Evolutionary conservation across 2,329 filamentous ascomycete species (phyloP), one percentile per base, ranked within the genome.

Genomic region (Trichophyton simii): DNA sequence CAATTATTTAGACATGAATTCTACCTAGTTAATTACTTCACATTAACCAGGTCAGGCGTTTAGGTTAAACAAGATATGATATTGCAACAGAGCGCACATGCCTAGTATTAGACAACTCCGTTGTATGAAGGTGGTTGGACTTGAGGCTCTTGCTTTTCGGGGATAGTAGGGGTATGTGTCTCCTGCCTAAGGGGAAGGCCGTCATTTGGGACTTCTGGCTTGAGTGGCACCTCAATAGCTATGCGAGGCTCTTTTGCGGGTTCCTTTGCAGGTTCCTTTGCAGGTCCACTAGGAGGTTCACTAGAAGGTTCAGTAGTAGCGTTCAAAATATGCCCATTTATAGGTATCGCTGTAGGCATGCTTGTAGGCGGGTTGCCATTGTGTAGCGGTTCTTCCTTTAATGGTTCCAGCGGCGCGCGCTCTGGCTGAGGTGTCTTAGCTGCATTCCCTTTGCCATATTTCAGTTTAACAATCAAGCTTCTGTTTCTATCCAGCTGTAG

Each of bases 381-480:
- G 25, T 54, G 13, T 5, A n/a, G 28, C 13, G 4, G 22, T 25
- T 54, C 50, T 34, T 54, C 22, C 28, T 31, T 28, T 8, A 18
- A n/a, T 25, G 28, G 9, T 13, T 15, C 13, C 5, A 5, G 22
- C 22, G 2, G 22, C 1, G 9, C 25, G 13, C 5, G 28, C 8
- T 15, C 50, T 15, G 50, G 5, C 13, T 54, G 50, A 34, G 44
- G 44, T 22, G 18, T 22, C 20, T 48, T 48, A 11, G 50, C 50
- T 31, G 50, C 13, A n/a, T 34, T 54, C 6, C 11, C 22, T n/a
- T 54, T 54, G 1, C 50, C 50, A 25, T 54, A 79, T 67, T 75
- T 70, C 13, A 96, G 79, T 71, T 88, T 91, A 61, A 96, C 87
- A 58, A 96, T 81, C 46, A 92, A 79, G 66, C 84, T 89, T 22